phyloP scores from a whole-genome alignment of 371 early-diverging fungal genomes.

The Lichtheimia hyalospora region DNA sequence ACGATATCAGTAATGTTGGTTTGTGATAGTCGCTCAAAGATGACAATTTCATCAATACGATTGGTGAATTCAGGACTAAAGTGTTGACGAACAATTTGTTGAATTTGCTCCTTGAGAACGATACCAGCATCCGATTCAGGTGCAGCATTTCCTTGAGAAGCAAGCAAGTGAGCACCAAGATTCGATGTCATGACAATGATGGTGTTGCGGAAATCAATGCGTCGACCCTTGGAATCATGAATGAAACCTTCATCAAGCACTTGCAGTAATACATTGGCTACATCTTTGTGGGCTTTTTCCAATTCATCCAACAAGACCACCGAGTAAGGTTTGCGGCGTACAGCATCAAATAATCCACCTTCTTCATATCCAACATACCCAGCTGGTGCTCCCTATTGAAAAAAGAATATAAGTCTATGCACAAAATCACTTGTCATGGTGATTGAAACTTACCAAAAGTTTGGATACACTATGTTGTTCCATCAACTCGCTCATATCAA shows the following conservation, averaged over 20 bases:
- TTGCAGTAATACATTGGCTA: constrained; percentile 77
- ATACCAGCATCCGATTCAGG: constrained; percentile 23
- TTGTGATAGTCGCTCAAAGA: constrained; percentile 82
- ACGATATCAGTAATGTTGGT: constrained; percentile 77
- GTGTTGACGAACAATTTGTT: constrained; percentile 71
- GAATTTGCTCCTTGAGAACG: constrained; percentile 60
- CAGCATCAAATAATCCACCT: constrained; percentile 89
- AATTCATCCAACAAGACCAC: constrained; percentile 92
- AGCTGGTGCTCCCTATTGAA: constrained; percentile 76
- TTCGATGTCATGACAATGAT: constrained; percentile 95
- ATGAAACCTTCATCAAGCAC: constrained; percentile 92
- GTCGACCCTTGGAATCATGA: constrained; percentile 84
- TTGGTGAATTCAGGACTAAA: constrained; percentile 93
- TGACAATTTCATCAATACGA: constrained; percentile 86
- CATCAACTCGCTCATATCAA: constrained; percentile 95
- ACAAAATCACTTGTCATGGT: no score
- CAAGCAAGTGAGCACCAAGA: constrained; percentile 62
- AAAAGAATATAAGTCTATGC: no score
- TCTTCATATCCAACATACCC: constrained; percentile 87
- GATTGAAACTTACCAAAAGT: constrained; percentile 46
- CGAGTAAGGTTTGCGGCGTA: constrained; percentile 86
- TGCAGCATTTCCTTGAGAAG: constrained; percentile 25
- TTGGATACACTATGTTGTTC: constrained; percentile 79
- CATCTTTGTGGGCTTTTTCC: constrained; percentile 89
- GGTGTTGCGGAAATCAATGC: constrained; percentile 89